Conservation (phyloP, 805 yeast genomes). For the Saitoella complicata region DNA sequence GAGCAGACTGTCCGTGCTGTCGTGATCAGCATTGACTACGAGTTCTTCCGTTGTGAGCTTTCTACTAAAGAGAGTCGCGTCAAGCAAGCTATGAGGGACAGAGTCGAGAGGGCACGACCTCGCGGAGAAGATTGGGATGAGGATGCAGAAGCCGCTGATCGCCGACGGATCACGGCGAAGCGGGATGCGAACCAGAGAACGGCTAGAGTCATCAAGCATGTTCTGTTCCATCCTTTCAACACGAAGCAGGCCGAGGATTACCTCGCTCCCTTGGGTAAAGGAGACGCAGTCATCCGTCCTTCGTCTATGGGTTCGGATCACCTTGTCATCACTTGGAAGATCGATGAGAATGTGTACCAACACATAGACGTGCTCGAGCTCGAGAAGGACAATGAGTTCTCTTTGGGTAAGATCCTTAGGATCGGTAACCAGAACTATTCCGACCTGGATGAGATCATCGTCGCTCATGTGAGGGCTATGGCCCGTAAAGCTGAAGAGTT, state of each 20-base stretch:
- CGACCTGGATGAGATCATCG: constrained; percentile 86
- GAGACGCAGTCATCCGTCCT: constrained; percentile 88
- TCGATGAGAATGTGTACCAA: constrained; percentile 77
- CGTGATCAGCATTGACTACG: constrained; percentile 52
- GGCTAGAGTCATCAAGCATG: constrained; percentile 75
- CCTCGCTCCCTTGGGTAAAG: constrained; percentile 74
- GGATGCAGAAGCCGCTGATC: constrained; percentile 54
- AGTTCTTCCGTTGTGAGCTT: constrained; percentile 55
- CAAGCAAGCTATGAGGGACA: constrained; percentile 28
- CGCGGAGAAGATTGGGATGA: constrained; percentile 49
- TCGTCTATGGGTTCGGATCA: constrained; percentile 80
- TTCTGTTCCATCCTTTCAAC: constrained; percentile 70
- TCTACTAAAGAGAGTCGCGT: constrained; percentile 56
- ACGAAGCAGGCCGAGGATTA: constrained; percentile 83
- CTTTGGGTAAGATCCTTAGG: constrained; percentile 39
- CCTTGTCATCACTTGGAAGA: constrained; percentile 91
- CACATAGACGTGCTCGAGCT: constrained; percentile 76
- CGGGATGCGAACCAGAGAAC: constrained; percentile 52
- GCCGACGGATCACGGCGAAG: constrained; percentile 34
- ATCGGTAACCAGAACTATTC: constrained; percentile 59
- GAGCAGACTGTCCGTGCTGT: constrained; percentile 74
- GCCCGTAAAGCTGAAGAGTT: constrained; percentile 72
- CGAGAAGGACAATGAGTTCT: constrained; percentile 45
- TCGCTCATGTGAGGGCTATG: constrained; percentile 69
- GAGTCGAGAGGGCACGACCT: constrained; percentile 12